These are phyloP conservation scores for Escovopsis sp. DNA, from an alignment of 2,329 filamentous ascomycete species.

Conservation along the genomic window DNA sequence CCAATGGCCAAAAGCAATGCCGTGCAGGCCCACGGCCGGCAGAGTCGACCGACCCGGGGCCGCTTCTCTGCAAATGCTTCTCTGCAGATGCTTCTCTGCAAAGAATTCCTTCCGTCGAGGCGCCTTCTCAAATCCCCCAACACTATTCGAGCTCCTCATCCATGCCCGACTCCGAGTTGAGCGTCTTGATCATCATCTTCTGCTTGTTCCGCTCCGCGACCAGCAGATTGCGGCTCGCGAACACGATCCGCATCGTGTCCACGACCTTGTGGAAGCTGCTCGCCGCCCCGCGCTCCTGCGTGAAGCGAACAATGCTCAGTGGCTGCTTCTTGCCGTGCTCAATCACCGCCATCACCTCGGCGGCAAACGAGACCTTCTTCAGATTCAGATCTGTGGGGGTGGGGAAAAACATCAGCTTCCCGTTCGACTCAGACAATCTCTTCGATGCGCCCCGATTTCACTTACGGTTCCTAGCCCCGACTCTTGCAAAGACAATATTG, in stretches of 20 bases:
- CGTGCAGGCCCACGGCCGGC: too few relatives aligned
- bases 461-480: conserved; percentile 68
- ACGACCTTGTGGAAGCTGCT: conserved; percentile 77
- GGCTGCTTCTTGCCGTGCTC: conserved; percentile 66
- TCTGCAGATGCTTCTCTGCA: too few relatives aligned
- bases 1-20: not conserved
- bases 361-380: conserved; percentile 76
- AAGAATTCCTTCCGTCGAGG: too few relatives aligned
- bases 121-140: too few relatives aligned
- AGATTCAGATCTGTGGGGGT: conserved; percentile 60
- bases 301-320: conserved; percentile 70
- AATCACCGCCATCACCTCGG: conserved; percentile 77
- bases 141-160: too few relatives aligned
- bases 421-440: too few relatives aligned
- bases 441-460: not conserved
- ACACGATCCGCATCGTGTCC: conserved; percentile 55
- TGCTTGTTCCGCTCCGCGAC: conserved; percentile 51
- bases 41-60: too few relatives aligned
- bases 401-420: too few relatives aligned
- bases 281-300: conserved; percentile 80
- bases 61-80: too few relatives aligned
- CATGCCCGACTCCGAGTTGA: conserved; percentile 25
- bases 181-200: conserved; percentile 59
- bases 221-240: conserved; percentile 49
- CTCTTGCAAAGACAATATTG: conserved; percentile 64